Conservation (phyloP, 2,329 filamentous ascomycete species). For the Phoma sp. region DNA sequence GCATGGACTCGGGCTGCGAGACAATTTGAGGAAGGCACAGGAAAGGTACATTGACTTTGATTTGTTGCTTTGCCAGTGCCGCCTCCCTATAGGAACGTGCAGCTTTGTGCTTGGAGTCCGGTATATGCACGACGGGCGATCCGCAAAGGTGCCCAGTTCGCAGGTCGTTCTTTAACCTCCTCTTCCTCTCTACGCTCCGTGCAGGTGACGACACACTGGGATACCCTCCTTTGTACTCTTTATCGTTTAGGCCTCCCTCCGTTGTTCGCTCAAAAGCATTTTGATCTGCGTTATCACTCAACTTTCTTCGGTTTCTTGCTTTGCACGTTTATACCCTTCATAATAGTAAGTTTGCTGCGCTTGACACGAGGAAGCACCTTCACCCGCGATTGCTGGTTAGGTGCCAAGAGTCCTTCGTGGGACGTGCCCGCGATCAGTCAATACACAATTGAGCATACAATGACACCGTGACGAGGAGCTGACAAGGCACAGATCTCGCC, state of each 20-base stretch:
- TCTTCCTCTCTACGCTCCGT: slow-evolving; percentile 35
- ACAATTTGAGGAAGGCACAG: slow-evolving; percentile 39
- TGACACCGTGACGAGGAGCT: neutral
- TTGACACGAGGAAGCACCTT: neutral
- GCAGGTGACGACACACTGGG: slow-evolving; percentile 36
- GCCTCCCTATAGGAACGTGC: slow-evolving; percentile 40
- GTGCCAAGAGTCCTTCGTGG: too few relatives aligned
- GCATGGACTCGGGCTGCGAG: slow-evolving; percentile 31
- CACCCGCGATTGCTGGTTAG: neutral
- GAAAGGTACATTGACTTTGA: slow-evolving; percentile 32
- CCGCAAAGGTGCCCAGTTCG: slow-evolving; percentile 40
- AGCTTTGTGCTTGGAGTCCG: slow-evolving; percentile 35
- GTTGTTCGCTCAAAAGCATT: slow-evolving; percentile 16
- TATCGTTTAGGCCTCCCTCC: slow-evolving; percentile 15
- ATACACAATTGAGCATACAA: neutral
- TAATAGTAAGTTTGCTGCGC: slow-evolving; percentile 6
- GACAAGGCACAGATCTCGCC: neutral
- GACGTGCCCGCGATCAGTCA: too few relatives aligned
- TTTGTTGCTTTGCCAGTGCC: slow-evolving; percentile 34
- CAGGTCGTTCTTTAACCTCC: slow-evolving; percentile 30
- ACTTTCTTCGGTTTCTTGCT: slow-evolving; percentile 12
- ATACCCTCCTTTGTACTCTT: slow-evolving; percentile 21
- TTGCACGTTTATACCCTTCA: neutral
- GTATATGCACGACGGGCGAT: slow-evolving; percentile 39
- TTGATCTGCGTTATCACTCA: slow-evolving; percentile 21